Conservation (phyloP, 768 basidiomycete species). For the Tricholoma sp. region DNA sequence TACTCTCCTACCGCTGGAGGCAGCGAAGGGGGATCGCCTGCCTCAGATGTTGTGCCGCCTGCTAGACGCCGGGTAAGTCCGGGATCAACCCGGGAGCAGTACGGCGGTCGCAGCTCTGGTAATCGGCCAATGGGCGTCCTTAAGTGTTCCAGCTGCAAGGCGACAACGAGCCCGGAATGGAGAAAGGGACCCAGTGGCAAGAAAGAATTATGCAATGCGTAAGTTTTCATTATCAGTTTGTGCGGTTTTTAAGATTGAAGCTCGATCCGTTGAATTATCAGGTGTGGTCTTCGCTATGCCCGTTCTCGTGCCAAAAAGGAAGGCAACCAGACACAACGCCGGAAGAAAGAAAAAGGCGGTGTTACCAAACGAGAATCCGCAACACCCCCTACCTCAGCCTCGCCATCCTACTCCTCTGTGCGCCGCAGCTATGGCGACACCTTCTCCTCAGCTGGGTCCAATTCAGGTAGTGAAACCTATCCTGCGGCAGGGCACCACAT, state of each 20-base stretch:
- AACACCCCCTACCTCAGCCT: slow-evolving; percentile 33
- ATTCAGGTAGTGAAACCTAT: slow-evolving; percentile 53
- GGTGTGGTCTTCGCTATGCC: slow-evolving; percentile 82
- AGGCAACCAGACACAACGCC: slow-evolving; percentile 50
- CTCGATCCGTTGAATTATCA: slow-evolving; percentile 20
- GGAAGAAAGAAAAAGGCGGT: slow-evolving; percentile 62
- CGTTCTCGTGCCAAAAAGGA: slow-evolving; percentile 87
- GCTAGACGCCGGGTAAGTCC: slow-evolving; percentile 55
- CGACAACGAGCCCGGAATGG: slow-evolving; percentile 84
- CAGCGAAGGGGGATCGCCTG: slow-evolving; percentile 24
- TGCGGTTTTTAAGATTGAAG: not conserved
- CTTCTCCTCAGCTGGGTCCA: slow-evolving; percentile 50
- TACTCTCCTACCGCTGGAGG: slow-evolving; percentile 31
- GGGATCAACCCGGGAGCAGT: slow-evolving; percentile 37
- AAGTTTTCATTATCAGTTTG: slow-evolving; percentile 30
- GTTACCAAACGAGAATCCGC: slow-evolving; percentile 37
- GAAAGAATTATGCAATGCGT: slow-evolving; percentile 93
- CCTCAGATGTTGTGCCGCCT: slow-evolving; percentile 48
- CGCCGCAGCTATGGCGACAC: slow-evolving; percentile 48
- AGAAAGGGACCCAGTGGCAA: slow-evolving; percentile 86
- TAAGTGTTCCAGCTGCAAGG: slow-evolving; percentile 77
- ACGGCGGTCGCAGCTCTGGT: slow-evolving; percentile 43
- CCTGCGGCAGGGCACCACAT: slow-evolving; percentile 38
- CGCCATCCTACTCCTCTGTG: slow-evolving; percentile 37
- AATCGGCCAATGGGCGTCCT: slow-evolving; percentile 70